Evolutionary conservation across 371 early-diverging fungal genomes (phyloP).

Genomic region (Actinomucor elegans): DNA sequence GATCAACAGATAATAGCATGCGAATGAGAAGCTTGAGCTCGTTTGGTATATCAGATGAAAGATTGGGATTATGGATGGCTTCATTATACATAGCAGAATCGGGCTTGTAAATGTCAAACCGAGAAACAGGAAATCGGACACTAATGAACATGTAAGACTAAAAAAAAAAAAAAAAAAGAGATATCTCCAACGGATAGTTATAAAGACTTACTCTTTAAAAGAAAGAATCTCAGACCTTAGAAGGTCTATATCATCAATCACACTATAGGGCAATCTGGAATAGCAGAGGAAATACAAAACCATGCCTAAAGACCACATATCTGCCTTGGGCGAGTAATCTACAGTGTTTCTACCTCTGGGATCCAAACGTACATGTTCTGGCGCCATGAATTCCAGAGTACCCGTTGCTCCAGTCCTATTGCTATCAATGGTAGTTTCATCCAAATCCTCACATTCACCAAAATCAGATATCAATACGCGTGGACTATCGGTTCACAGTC

Average conservation of each 20-base stretch:
- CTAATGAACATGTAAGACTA: neutral
- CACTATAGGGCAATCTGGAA: slow-evolving; percentile 77
- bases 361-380: slow-evolving; percentile 64
- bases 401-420: slow-evolving; percentile 94
- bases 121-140: slow-evolving; percentile 31
- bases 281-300: slow-evolving; percentile 90
- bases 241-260: slow-evolving; percentile 87
- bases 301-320: slow-evolving; percentile 96
- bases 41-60: slow-evolving; percentile 46
- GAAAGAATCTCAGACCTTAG: slow-evolving; percentile 76
- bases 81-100: slow-evolving; percentile 7
- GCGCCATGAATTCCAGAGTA: slow-evolving; percentile 95
- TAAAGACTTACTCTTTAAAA: slow-evolving; percentile 47
- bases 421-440: slow-evolving; percentile 42
- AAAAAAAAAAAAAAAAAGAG: too few relatives aligned
- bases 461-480: slow-evolving; percentile 91
- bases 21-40: slow-evolving; percentile 64
- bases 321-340: slow-evolving; percentile 84
- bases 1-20: slow-evolving; percentile 56
- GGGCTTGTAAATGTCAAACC: slow-evolving; percentile 31
- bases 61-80: slow-evolving; percentile 13
- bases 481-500: slow-evolving; percentile 49
- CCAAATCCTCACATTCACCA: slow-evolving; percentile 91
- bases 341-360: slow-evolving; percentile 60
- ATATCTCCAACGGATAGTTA: neutral